These are phyloP conservation scores for Xylariaceae sp. DNA, from an alignment of 2,329 filamentous ascomycete species.

Conservation along the genomic window DNA sequence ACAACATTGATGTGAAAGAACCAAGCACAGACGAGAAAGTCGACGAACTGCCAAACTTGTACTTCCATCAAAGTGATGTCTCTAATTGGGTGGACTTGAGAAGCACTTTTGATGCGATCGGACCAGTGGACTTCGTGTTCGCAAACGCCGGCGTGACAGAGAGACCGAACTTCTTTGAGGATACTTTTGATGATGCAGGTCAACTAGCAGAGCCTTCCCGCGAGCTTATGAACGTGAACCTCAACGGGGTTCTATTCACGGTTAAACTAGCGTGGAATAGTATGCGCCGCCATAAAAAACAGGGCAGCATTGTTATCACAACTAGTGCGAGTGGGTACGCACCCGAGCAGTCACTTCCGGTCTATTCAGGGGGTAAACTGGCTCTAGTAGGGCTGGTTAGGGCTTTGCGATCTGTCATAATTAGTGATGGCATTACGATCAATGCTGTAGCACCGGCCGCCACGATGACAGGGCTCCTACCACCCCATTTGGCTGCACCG, in stretches of 20 bases:
- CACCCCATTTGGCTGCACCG: slow-evolving; percentile 20
- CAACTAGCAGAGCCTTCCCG: slow-evolving; percentile 24
- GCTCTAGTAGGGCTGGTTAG: slow-evolving; percentile 29
- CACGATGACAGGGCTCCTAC: slow-evolving; percentile 31
- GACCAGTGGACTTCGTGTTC: slow-evolving; percentile 27
- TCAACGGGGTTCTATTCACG: slow-evolving; percentile 29
- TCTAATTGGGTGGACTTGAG: slow-evolving; percentile 22
- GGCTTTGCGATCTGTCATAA: slow-evolving; percentile 16
- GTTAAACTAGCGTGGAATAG: slow-evolving; percentile 28
- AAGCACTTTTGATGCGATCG: slow-evolving; percentile 18
- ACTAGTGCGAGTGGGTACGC: slow-evolving; percentile 34
- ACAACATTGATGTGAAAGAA: background rate
- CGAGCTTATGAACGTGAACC: slow-evolving; percentile 32
- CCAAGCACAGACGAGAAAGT: background rate
- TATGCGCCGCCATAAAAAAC: slow-evolving; percentile 18
- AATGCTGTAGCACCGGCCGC: slow-evolving; percentile 37
- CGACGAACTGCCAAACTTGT: background rate
- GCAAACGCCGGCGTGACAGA: slow-evolving; percentile 33
- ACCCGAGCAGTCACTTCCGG: slow-evolving; percentile 33
- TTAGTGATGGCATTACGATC: slow-evolving; percentile 30
- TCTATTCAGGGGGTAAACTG: slow-evolving; percentile 20
- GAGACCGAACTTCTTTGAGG: slow-evolving; percentile 28
- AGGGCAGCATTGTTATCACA: slow-evolving; percentile 35
- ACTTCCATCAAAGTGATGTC: slow-evolving; percentile 21
- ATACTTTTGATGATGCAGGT: slow-evolving; percentile 26